Evolutionary conservation across 2,329 filamentous ascomycete species (phyloP).

Genomic region (Aspergillus sergii): DNA sequence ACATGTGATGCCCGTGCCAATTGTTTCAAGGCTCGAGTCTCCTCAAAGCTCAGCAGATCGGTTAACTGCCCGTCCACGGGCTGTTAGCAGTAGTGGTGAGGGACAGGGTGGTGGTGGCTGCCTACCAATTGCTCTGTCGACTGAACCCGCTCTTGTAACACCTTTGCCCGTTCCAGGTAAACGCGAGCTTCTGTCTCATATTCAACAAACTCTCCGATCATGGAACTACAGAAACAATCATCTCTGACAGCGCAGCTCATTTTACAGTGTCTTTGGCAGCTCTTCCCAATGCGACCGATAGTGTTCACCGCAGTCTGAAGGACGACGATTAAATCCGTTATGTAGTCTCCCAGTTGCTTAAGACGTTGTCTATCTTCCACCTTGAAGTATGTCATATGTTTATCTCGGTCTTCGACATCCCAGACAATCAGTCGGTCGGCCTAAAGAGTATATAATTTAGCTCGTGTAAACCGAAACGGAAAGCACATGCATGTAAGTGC

Average conservation of each 20-base stretch:
- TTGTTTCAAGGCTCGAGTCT: slow-evolving; percentile 10
- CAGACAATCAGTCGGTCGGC: slow-evolving; percentile 9
- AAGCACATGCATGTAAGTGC: background rate
- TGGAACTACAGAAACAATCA: slow-evolving; percentile 3
- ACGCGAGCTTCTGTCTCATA: slow-evolving; percentile 6
- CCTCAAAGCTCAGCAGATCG: slow-evolving; percentile 15
- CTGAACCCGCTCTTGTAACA: slow-evolving; percentile 12
- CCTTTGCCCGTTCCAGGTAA: slow-evolving; percentile 14
- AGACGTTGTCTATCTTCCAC: slow-evolving; percentile 14
- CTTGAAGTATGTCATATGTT: background rate
- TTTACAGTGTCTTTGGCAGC: slow-evolving; percentile 10
- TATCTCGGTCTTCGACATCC: slow-evolving; percentile 2
- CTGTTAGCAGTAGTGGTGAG: background rate
- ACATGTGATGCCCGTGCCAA: slow-evolving; percentile 5
- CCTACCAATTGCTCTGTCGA: slow-evolving; percentile 14
- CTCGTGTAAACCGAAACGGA: background rate
- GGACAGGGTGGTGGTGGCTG: background rate
- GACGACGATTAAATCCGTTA: slow-evolving; percentile 16
- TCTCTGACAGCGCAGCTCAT: background rate
- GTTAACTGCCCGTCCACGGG: background rate
- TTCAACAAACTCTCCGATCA: slow-evolving; percentile 12
- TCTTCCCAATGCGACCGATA: slow-evolving; percentile 8
- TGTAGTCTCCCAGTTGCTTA: slow-evolving; percentile 15
- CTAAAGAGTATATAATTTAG: slow-evolving; percentile 4
- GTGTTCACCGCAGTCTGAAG: slow-evolving; percentile 11